Evolutionary conservation across 176 grass and related monocot species (phyloP).

Genomic region (Alloteropsis semialata): DNA sequence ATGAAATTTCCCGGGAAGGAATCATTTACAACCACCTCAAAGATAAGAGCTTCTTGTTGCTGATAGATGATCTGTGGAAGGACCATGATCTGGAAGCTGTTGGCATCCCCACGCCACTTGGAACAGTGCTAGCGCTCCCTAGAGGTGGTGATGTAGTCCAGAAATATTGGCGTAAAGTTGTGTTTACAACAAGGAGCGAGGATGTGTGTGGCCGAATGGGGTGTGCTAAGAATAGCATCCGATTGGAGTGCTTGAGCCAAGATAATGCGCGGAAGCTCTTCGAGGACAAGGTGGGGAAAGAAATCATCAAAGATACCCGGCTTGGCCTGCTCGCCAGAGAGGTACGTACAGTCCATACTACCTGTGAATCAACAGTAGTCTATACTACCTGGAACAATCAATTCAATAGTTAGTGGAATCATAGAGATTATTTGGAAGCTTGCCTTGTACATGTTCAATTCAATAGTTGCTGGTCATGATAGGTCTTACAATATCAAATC

Average conservation of each 20-base stretch:
- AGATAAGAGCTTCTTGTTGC: background rate
- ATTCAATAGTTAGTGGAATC: no score
- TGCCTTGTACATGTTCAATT: no score
- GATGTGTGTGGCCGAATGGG: background rate
- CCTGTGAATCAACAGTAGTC: background rate
- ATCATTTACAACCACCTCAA: background rate
- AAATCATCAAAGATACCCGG: background rate
- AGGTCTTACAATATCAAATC: no score
- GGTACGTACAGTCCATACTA: background rate
- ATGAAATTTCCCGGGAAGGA: background rate
- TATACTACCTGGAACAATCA: no score
- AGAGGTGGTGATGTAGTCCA: background rate
- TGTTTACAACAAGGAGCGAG: background rate
- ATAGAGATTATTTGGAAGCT: no score
- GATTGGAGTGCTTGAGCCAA: constrained; percentile 1
- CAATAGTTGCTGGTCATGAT: no score
- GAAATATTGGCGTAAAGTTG: background rate
- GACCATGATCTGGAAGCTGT: background rate
- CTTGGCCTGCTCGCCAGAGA: background rate
- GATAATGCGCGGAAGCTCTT: background rate
- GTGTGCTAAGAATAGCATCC: background rate
- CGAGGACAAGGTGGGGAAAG: background rate
- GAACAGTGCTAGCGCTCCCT: background rate
- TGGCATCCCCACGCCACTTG: background rate
- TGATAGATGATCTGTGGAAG: background rate